Evolutionary conservation across 2,329 filamentous ascomycete species (phyloP).

Genomic region (Fusarium sublunatum): DNA sequence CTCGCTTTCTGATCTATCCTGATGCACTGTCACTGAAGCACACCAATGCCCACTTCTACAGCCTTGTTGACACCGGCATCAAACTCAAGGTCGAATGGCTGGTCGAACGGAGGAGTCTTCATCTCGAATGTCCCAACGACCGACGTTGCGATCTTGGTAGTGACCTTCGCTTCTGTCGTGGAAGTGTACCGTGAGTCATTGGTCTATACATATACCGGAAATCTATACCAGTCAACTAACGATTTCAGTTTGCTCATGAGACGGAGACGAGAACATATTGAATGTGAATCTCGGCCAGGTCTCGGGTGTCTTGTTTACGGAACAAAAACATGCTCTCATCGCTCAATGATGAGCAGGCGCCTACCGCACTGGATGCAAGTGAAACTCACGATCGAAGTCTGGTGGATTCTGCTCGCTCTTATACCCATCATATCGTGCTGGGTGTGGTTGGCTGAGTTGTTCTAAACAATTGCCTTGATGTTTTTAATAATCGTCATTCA

Average conservation of each 20-base stretch:
- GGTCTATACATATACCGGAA: too few species aligned
- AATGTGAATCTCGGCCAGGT: slow-evolving; percentile 68
- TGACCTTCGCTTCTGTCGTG: slow-evolving; percentile 69
- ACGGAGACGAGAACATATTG: slow-evolving; percentile 67
- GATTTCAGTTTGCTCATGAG: slow-evolving; percentile 65
- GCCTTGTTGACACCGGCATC: slow-evolving; percentile 73
- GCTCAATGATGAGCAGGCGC: slow-evolving; percentile 58
- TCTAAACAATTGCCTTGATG: slow-evolving; percentile 12
- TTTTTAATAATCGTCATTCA: background rate
- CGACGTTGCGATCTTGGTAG: slow-evolving; percentile 67
- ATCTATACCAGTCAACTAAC: background rate
- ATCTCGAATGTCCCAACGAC: slow-evolving; percentile 73
- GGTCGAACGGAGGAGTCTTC: slow-evolving; percentile 69
- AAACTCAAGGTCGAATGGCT: slow-evolving; percentile 76
- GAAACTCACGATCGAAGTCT: slow-evolving; percentile 59
- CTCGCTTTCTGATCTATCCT: slow-evolving; percentile 71
- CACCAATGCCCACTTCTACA: slow-evolving; percentile 71
- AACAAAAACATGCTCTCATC: slow-evolving; percentile 60
- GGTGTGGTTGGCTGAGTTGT: slow-evolving; percentile 49
- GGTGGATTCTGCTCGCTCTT: slow-evolving; percentile 61
- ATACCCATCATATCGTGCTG: slow-evolving; percentile 55
- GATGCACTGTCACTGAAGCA: slow-evolving; percentile 79
- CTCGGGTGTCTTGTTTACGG: slow-evolving; percentile 67
- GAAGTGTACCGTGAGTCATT: slow-evolving; percentile 66
- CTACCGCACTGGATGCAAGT: slow-evolving; percentile 58